Percentiles rank a stretch among this genome's conserved stretches.
Evolutionary conservation across 108 stramenopile genomes (phyloP).

Genomic region (Craspedostauros australis): DNA sequence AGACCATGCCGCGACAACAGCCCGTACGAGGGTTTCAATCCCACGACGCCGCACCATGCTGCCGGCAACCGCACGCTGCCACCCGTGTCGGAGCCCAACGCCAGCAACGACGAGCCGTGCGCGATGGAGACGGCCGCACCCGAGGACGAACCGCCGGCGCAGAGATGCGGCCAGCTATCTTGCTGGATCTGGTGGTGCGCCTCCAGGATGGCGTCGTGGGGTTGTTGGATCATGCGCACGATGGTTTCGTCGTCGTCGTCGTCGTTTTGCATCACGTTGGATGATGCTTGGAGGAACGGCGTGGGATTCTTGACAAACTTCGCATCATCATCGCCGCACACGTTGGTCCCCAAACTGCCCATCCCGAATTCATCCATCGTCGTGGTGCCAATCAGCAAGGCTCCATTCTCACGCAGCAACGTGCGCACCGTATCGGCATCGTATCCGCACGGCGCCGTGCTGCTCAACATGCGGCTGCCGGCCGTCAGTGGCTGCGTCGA

Average conservation of each 20-base stretch:
- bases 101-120: slow-evolving; percentile 69
- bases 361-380: slow-evolving; percentile 99
- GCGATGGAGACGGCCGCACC: slow-evolving; percentile 93
- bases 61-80: slow-evolving; percentile 95
- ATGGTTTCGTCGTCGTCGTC: slow-evolving; percentile 13
- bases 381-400: slow-evolving; percentile 82
- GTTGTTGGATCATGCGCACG: slow-evolving; percentile 7
- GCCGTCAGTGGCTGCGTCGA: slow-evolving; percentile 64
- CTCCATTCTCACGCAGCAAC: slow-evolving; percentile 62
- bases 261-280: not conserved
- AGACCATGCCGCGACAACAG: slow-evolving; percentile 85
- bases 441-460: slow-evolving; percentile 39
- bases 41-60: slow-evolving; percentile 90
- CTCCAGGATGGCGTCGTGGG: slow-evolving; percentile 16
- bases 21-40: slow-evolving; percentile 96
- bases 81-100: slow-evolving; percentile 96
- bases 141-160: slow-evolving; percentile 86
- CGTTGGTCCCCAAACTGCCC: slow-evolving; percentile 81
- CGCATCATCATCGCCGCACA: slow-evolving; percentile 1
- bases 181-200: not conserved
- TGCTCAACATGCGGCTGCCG: slow-evolving; percentile 66
- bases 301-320: slow-evolving; percentile 56
- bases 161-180: slow-evolving; percentile 9
- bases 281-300: slow-evolving; percentile 40
- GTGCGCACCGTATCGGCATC: slow-evolving; percentile 75